Conservation (phyloP, 2,329 filamentous ascomycete species). For the Neurospora crassa region DNA sequence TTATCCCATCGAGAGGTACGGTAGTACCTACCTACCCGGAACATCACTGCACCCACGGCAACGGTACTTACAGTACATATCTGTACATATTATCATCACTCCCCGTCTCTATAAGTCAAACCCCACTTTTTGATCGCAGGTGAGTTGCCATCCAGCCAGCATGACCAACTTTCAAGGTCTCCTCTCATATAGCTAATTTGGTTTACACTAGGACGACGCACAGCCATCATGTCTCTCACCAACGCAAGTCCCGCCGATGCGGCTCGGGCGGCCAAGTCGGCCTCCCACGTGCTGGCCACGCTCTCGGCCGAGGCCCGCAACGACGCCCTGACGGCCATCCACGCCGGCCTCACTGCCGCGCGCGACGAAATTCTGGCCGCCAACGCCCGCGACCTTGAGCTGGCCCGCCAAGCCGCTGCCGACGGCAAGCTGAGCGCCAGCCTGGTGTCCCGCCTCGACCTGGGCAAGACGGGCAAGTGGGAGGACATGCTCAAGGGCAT, state of each 20-base stretch:
- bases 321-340: constrained; percentile 72
- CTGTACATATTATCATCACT: background rate
- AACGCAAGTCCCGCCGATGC: constrained; percentile 71
- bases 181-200: background rate
- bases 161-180: background rate
- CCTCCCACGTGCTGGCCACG: constrained; percentile 75
- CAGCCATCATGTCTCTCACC: constrained; percentile 80
- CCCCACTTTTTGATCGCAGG: background rate
- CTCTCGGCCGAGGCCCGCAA: constrained; percentile 71
- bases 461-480: constrained; percentile 81
- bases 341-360: constrained; percentile 61
- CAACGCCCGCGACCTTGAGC: constrained; percentile 72
- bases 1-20: too few species aligned
- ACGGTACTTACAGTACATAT: background rate
- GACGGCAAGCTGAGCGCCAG: constrained; percentile 71
- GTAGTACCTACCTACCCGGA: background rate
- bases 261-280: constrained; percentile 66
- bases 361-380: constrained; percentile 74
- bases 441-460: constrained; percentile 78
- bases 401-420: constrained; percentile 62
- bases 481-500: constrained; percentile 98
- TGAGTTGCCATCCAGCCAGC: background rate
- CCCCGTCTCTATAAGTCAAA: background rate
- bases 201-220: background rate
- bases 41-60: background rate